Conservation (phyloP, 1,139 yeast species). For the Kodamaea arcana region DNA sequence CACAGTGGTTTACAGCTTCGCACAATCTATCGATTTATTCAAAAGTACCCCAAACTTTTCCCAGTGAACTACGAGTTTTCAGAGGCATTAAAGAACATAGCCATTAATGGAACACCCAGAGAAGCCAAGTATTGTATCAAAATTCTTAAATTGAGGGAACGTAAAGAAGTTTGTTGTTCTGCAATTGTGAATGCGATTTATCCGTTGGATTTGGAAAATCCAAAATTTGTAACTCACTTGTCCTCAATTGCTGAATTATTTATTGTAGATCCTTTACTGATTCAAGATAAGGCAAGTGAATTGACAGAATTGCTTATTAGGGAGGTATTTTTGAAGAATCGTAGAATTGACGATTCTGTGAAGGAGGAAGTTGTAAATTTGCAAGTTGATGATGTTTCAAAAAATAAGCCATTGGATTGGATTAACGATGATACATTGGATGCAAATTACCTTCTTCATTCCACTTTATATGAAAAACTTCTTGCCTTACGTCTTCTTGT, state of each 20-base stretch:
- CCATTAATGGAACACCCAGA: constrained; percentile 50
- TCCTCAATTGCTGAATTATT: constrained; percentile 62
- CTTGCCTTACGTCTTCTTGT: constrained; percentile 58
- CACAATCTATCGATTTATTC: constrained; percentile 59
- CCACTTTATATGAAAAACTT: constrained; percentile 42
- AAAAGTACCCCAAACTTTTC: constrained; percentile 40
- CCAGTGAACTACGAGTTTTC: constrained; percentile 35
- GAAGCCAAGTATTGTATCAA: constrained; percentile 69
- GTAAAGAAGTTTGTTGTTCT: constrained; percentile 35
- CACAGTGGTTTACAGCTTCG: constrained; percentile 29
- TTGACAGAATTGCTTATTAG: constrained; percentile 60
- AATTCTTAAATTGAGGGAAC: constrained; percentile 47
- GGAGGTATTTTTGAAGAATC: constrained; percentile 54
- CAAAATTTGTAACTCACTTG: constrained; percentile 51
- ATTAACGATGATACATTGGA: constrained; percentile 44
- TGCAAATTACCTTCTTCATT: constrained; percentile 14
- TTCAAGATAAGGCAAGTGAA: constrained; percentile 54
- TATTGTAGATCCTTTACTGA: constrained; percentile 43
- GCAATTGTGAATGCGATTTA: constrained; percentile 41
- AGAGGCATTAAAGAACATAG: constrained; percentile 40
- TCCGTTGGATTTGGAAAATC: constrained; percentile 44
- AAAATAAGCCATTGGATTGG: constrained; percentile 39
- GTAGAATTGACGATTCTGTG: constrained; percentile 7
- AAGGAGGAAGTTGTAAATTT: no score
- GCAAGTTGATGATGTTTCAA: constrained; percentile 12